A percentile compares a stretch with the other conserved stretches of the same genome.
These are phyloP conservation scores for Lentinula sp. DNA, from an alignment of 768 basidiomycete species.

Conservation along the genomic window DNA sequence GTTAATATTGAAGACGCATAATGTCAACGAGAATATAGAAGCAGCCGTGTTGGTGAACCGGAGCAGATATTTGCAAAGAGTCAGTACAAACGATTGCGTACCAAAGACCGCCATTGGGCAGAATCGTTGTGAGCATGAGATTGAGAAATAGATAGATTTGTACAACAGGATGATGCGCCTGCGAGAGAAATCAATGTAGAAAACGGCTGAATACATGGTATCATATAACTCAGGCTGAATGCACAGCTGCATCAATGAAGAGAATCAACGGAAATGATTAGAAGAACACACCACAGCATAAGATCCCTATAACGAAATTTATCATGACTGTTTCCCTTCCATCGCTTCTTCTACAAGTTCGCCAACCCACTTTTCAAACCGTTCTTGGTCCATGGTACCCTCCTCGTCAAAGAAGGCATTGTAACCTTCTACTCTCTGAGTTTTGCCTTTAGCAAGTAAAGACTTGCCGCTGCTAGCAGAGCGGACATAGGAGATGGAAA, in stretches of 20 bases:
- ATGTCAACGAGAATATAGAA: too few relatives aligned
- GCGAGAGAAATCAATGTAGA: background rate
- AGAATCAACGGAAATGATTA: background rate
- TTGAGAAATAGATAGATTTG: background rate
- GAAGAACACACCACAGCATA: background rate
- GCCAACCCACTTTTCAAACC: slow-evolving; percentile 76
- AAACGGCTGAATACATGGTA: background rate
- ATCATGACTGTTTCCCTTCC: slow-evolving; percentile 54
- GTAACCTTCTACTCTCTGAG: slow-evolving; percentile 50
- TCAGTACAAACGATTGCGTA: too few relatives aligned
- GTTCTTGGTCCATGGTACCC: slow-evolving; percentile 71
- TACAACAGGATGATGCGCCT: background rate
- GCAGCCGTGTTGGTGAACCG: too few relatives aligned
- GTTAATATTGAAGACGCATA: too few relatives aligned
- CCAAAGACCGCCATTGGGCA: too few relatives aligned
- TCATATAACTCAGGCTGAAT: background rate
- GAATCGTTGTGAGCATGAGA: background rate
- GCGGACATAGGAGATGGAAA: slow-evolving; percentile 66
- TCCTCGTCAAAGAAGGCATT: slow-evolving; percentile 76
- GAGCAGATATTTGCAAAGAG: too few relatives aligned
- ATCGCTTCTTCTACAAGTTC: slow-evolving; percentile 66
- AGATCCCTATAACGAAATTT: background rate
- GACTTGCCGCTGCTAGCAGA: slow-evolving; percentile 85
- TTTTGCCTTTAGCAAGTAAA: slow-evolving; percentile 65
- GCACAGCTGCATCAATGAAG: background rate